phyloP scores from a whole-genome alignment of 2,329 filamentous ascomycete species.

The Aspergillus sp. region DNA sequence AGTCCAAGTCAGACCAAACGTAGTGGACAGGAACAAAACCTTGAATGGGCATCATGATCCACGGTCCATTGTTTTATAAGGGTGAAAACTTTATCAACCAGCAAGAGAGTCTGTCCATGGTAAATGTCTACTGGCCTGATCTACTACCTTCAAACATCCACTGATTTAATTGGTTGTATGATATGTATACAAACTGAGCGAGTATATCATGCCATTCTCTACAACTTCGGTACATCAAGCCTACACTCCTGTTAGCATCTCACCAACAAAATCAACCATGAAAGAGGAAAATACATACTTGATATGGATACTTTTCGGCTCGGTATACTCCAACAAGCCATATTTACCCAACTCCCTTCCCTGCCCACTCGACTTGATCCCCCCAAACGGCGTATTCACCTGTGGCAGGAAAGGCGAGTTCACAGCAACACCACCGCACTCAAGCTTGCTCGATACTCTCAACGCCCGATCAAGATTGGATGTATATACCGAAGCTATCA shows the following conservation, averaged over 20 bases:
- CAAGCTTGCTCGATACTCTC: conserved; percentile 5
- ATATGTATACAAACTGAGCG: too few species aligned
- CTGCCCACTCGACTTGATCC: conserved; percentile 5
- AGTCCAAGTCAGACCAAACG: too few species aligned
- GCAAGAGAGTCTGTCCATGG: too few species aligned
- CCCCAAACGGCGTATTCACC: conserved; percentile 5
- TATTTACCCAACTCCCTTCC: conserved; percentile 3
- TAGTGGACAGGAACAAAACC: too few species aligned
- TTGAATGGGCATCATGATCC: too few species aligned
- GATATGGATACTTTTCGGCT: conserved; percentile 9
- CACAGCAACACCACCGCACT: conserved; percentile 13
- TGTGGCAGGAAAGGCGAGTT: conserved; percentile 13
- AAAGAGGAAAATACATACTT: background rate
- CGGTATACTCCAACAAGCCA: conserved; percentile 5
- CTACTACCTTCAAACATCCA: too few species aligned
- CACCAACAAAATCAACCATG: background rate
- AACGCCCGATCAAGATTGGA: conserved; percentile 7
- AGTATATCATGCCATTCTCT: too few species aligned
- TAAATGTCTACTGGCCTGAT: too few species aligned
- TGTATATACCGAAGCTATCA: conserved; percentile 4
- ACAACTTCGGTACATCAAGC: background rate
- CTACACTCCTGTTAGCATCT: background rate
- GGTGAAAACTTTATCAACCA: too few species aligned
- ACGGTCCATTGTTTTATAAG: too few species aligned
- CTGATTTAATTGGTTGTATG: too few species aligned